Evolutionary conservation across 805 yeast genomes (phyloP), one percentile per base, ranked within the genome.

Genomic region (Wickerhamiella sergipiensis): DNA sequence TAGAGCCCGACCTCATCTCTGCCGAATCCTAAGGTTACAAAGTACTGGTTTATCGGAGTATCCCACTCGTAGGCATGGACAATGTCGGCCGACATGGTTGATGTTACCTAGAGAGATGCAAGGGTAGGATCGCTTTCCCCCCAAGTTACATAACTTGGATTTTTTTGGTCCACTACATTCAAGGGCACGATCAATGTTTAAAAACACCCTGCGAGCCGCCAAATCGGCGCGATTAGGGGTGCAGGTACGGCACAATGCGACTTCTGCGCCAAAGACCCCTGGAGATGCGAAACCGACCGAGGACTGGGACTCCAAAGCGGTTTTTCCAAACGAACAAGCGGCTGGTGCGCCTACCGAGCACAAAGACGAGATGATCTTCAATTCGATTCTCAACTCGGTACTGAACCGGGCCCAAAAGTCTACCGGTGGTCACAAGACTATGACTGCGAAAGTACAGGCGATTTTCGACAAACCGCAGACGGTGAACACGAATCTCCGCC

Each of bases 1-100:
- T 74, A 68, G 10, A 85, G 71, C 0, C 82, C 68, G 2, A 86
- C 81, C 57, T 83, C 90, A 62, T 88, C 95, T 2, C 94, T 81
- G 26, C 85, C 73, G 1, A 95, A 92, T 55, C 79, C 82, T 6
- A 83, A 81, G 0, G 85, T 80, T 12, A 85, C 65, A 58, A 78
- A 81, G 47, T 73, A 74, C 60, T 81, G 85, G 44, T 72, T 74
- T 44, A 66, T 65, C 6, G 74, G 78, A n/a, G 59, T 57, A 52
- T 78, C 80, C 88, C 88, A 81, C 44, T 73, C 73, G 48, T 65
- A 61, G 8, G 84, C 81, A 51, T 81, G 70, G n/a, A 72, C 68
- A 10, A 81, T 75, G 38, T 76, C 72, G 5, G 85, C 85, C 43
- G 80, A 72, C 82, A 79, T 79, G 40, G 15, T 29, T 24, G 26